phyloP scores from a whole-genome alignment of 352 stramenopile species.

The Phytophthora pisi region DNA sequence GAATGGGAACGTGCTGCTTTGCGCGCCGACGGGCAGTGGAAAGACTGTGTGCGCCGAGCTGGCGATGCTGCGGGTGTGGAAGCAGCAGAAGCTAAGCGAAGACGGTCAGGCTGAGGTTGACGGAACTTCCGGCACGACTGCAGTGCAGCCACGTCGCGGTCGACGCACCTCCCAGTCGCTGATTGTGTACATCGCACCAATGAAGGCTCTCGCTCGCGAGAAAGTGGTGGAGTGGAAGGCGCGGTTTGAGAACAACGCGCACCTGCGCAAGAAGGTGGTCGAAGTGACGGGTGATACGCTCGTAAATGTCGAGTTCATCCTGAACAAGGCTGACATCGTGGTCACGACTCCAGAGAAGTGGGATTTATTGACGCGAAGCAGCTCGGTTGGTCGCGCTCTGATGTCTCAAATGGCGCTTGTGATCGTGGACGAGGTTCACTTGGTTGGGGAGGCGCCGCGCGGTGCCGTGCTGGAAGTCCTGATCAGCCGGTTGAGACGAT shows the following conservation, averaged over 20 bases:
- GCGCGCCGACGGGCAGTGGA: constrained; percentile 95
- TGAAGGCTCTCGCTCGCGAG: constrained; percentile 97
- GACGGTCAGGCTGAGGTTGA: constrained; percentile 3
- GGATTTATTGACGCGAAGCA: constrained; percentile 96
- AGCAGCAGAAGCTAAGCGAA: constrained; percentile 34
- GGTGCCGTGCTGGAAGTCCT: constrained; percentile 94
- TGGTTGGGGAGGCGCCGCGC: constrained; percentile 94
- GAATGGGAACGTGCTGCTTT: constrained; percentile 95
- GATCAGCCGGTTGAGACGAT: constrained; percentile 81
- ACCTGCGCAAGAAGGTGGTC: constrained; percentile 93
- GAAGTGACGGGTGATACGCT: constrained; percentile 97
- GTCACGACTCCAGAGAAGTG: constrained; percentile 99
- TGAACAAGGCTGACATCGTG: constrained; percentile 95
- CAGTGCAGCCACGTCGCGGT: constrained; percentile 4
- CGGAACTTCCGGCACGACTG: background rate
- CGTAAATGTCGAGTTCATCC: constrained; percentile 89
- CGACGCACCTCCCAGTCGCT: constrained; percentile 34
- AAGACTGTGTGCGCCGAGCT: constrained; percentile 98
- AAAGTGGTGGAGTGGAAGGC: constrained; percentile 97
- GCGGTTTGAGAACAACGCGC: constrained; percentile 85
- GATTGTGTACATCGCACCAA: constrained; percentile 98
- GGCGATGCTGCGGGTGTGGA: constrained; percentile 96
- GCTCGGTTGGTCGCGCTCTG: constrained; percentile 66
- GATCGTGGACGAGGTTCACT: constrained; percentile 98
- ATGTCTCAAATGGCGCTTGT: constrained; percentile 89